Base-by-base conservation (phyloP, 768 basidiomycete genomes). In the Peribolospora baueri region DNA sequence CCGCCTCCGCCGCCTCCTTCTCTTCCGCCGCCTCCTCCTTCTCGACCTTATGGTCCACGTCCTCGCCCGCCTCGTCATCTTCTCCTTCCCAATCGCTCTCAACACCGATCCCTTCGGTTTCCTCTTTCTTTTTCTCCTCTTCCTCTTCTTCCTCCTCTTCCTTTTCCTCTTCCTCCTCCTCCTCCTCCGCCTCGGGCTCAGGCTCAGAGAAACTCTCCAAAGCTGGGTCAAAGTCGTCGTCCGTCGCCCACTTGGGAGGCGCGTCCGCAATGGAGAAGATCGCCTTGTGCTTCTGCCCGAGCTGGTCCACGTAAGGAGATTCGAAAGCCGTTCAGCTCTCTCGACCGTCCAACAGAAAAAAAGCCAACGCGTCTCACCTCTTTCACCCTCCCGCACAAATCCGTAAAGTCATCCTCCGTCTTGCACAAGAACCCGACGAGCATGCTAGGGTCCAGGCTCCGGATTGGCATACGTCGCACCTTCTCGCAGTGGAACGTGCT, bases 401-500 rank as follows among this genome's bases (percentile, higher is more conserved):
- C 86, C 11, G 72, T 66, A 83, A 86, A 97, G 54, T 97, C 91
- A 13, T 65, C 70, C 68, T 85, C 81, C 63, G 84, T 78, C 61
- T 75, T 76, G 65, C 81, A 80, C 60, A 95, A 64, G 65, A 98
- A 97, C 8, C 90, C 90, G 57, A 97, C 75, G 5, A 98, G 71
- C 93, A 98, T 95, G 61, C 87, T 93, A 36, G 91, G 93, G 66
- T 97, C 93, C 54, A 98, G 70, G 39, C 81, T 82, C 46, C 78
- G 76, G 42, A 97, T 68, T 0, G 81, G 81, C 84, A 97, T 91
- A 76, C 91, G 95, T 64, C 86, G 74, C 45, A 97, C 81, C 13
- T 81, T 78, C n/a, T 98, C 93, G 65, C 87, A 88, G 67, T 97
- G 93, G 71, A 88, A 98, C 9, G 84, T 91, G 62, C 76, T 76